Evolutionary conservation across 2,329 filamentous ascomycete genomes (phyloP).

Genomic region (Cryoendolithus antarcticus): DNA sequence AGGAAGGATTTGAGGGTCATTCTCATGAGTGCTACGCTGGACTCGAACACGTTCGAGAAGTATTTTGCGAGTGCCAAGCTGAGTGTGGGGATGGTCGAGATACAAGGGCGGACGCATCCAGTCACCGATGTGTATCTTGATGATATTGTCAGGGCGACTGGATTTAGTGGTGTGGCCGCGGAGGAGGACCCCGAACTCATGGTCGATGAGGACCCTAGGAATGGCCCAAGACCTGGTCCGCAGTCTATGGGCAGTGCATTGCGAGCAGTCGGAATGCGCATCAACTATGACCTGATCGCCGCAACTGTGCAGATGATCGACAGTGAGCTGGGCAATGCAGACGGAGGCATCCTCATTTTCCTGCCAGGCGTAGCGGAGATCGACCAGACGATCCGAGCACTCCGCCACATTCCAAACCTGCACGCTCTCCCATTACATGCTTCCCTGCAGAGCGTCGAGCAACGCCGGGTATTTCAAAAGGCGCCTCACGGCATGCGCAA

Average conservation of each 20-base stretch:
- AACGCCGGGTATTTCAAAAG: slow-evolving; percentile 70
- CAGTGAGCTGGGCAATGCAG: slow-evolving; percentile 55
- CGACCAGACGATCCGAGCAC: slow-evolving; percentile 58
- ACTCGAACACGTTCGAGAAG: slow-evolving; percentile 69
- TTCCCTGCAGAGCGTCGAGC: slow-evolving; percentile 76
- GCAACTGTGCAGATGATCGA: slow-evolving; percentile 75
- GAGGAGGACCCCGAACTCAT: slow-evolving; percentile 26
- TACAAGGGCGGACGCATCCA: slow-evolving; percentile 77
- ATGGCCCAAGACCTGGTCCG: slow-evolving; percentile 11
- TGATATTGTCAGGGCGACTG: slow-evolving; percentile 69
- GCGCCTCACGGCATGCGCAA: slow-evolving; percentile 74
- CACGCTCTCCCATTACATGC: slow-evolving; percentile 84
- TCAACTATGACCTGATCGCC: slow-evolving; percentile 81
- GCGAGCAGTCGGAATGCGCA: slow-evolving; percentile 51
- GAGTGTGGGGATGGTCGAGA: slow-evolving; percentile 67
- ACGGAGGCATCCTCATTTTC: slow-evolving; percentile 90
- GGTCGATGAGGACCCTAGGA: slow-evolving; percentile 28
- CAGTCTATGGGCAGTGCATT: slow-evolving; percentile 27
- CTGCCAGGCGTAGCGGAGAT: slow-evolving; percentile 88
- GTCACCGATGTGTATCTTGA: slow-evolving; percentile 85
- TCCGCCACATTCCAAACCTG: slow-evolving; percentile 53
- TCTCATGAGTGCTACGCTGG: slow-evolving; percentile 91
- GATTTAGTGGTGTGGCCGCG: slow-evolving; percentile 44
- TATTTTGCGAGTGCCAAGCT: slow-evolving; percentile 52
- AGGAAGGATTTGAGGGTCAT: slow-evolving; percentile 76